phyloP scores from a whole-genome alignment of 768 basidiomycete species.

The Strobilomyces dryophilus region DNA sequence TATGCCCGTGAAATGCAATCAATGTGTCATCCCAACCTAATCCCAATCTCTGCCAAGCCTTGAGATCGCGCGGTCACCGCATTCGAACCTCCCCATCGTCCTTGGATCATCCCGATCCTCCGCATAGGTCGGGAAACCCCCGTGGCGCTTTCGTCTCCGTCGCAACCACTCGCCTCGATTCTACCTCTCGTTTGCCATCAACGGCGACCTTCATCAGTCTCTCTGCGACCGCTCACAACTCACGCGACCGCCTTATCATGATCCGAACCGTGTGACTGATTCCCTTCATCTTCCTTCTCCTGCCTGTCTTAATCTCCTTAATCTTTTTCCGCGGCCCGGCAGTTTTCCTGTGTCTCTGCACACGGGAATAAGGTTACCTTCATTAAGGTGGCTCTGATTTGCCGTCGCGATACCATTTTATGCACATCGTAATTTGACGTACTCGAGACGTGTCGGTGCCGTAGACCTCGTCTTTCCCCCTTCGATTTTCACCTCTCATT shows the following conservation, averaged over 20 bases:
- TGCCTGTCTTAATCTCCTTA: conserved; percentile 1
- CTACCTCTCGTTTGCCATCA: neutral
- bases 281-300: neutral
- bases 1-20: conserved; percentile 14
- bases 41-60: conserved; percentile 16
- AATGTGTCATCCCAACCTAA: conserved; percentile 19
- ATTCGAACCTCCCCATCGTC: conserved; percentile 3
- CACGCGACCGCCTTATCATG: conserved; percentile 3
- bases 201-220: neutral
- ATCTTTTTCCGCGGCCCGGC: conserved; percentile 5
- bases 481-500: conserved; percentile 23
- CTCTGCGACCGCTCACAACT: neutral
- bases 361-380: conserved; percentile 25
- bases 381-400: conserved; percentile 19
- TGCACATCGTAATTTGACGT: conserved; percentile 22
- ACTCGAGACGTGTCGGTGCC: conserved; percentile 26
- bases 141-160: neutral
- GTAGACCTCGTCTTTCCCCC: conserved; percentile 13
- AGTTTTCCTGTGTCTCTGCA: conserved; percentile 2
- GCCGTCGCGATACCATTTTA: conserved; percentile 12
- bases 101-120: conserved; percentile 18
- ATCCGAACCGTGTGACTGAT: conserved; percentile 16
- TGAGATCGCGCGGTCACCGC: conserved; percentile 25
- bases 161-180: neutral
- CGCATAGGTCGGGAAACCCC: conserved; percentile 13